phyloP scores from a whole-genome alignment of 345 rosid genomes.

The Populus deltoides region DNA sequence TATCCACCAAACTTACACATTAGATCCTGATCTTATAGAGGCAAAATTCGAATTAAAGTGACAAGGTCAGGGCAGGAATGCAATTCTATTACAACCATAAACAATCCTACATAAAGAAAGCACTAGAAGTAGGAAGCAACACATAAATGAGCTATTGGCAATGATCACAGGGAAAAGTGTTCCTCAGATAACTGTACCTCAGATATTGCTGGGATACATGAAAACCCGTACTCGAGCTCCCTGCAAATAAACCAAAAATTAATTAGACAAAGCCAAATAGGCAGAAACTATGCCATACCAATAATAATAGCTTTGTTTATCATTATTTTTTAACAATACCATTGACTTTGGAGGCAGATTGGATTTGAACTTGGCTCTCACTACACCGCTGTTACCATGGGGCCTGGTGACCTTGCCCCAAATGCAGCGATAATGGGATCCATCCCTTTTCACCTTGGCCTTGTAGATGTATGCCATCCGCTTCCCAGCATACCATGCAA shows the following conservation, averaged over 20 bases:
- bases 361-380: background rate
- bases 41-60: background rate
- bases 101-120: background rate
- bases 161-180: background rate
- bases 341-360: background rate
- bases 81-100: background rate
- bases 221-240: background rate
- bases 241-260: background rate
- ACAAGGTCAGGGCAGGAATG: background rate
- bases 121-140: background rate
- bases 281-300: background rate
- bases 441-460: background rate
- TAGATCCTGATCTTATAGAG: too few relatives aligned
- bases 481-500: background rate
- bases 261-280: background rate
- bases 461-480: background rate
- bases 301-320: background rate
- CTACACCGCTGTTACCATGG: background rate
- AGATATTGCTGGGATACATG: background rate
- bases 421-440: background rate
- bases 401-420: constrained; percentile 1
- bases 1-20: too few relatives aligned
- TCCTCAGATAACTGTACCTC: background rate
- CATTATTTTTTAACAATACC: background rate
- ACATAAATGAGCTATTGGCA: background rate